These are phyloP conservation scores for Apodospora peruviana DNA, from an alignment of 495 filamentous ascomycete species.

Conservation along the genomic window DNA sequence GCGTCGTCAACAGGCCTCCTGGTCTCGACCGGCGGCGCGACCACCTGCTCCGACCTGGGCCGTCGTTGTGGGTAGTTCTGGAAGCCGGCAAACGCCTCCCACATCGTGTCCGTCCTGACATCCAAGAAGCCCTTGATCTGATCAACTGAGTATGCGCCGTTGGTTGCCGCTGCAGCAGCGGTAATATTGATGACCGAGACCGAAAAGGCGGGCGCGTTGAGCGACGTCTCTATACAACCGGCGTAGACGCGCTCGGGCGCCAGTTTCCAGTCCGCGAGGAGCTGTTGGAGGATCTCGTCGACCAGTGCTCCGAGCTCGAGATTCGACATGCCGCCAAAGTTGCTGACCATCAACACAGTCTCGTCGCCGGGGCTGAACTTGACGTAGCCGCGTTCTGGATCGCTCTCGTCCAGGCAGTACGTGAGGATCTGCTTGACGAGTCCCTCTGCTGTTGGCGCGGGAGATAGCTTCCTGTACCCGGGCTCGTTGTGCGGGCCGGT, in stretches of 20 bases:
- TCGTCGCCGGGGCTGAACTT: constrained; percentile 49
- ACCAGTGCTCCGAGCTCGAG: constrained; percentile 55
- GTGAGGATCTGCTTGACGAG: constrained; percentile 49
- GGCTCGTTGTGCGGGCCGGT: constrained; percentile 63
- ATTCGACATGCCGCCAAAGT: constrained; percentile 58
- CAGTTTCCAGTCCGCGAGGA: constrained; percentile 37
- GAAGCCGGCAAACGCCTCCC: constrained; percentile 39
- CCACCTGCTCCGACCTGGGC: constrained; percentile 34
- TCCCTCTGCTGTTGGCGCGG: constrained; percentile 47
- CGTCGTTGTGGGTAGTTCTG: constrained; percentile 27
- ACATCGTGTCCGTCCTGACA: constrained; percentile 47
- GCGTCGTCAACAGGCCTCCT: constrained; percentile 28
- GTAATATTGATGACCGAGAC: constrained; percentile 55
- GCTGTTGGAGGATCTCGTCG: constrained; percentile 45
- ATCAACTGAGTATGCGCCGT: constrained; percentile 31
- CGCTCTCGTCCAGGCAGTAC: constrained; percentile 50
- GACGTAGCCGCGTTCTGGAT: constrained; percentile 53
- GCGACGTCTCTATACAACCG: constrained; percentile 53
- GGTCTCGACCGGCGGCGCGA: constrained; percentile 28
- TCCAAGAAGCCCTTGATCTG: constrained; percentile 52
- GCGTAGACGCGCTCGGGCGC: constrained; percentile 35
- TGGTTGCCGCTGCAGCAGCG: constrained; percentile 42
- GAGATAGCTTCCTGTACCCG: constrained; percentile 49
- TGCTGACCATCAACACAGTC: constrained; percentile 53
- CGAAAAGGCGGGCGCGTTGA: constrained; percentile 59